These are phyloP conservation scores for Penicillium alfredii DNA, from an alignment of 495 filamentous ascomycete genomes.

Conservation along the genomic window DNA sequence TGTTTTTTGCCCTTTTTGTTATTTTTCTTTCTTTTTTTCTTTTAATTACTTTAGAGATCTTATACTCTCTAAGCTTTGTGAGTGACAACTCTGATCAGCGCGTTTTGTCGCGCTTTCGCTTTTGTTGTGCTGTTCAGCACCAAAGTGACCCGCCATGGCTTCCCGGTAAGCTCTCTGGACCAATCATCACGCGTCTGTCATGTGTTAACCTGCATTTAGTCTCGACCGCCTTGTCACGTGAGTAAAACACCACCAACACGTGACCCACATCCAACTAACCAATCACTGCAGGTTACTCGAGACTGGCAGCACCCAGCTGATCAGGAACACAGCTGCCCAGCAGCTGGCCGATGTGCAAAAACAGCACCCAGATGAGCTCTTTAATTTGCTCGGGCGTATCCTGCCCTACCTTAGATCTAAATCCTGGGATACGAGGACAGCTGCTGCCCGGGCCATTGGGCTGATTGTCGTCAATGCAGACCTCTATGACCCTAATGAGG, in stretches of 20 bases:
- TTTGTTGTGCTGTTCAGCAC: slow-evolving; percentile 20
- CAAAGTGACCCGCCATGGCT: slow-evolving; percentile 41
- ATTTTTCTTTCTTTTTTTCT: slow-evolving; percentile 12
- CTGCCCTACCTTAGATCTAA: slow-evolving; percentile 87
- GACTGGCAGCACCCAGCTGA: slow-evolving; percentile 89
- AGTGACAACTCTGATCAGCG: slow-evolving; percentile 4
- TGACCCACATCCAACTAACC: slow-evolving; percentile 22
- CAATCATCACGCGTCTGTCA: slow-evolving; percentile 28
- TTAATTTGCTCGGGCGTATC: slow-evolving; percentile 93
- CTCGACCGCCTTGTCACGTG: slow-evolving; percentile 92
- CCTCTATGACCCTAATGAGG: slow-evolving; percentile 77
- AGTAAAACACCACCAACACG: slow-evolving; percentile 40
- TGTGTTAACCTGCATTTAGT: slow-evolving; percentile 46
- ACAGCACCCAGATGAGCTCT: slow-evolving; percentile 92
- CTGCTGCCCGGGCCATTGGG: slow-evolving; percentile 86
- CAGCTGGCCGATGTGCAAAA: slow-evolving; percentile 97
- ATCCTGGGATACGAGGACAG: slow-evolving; percentile 90
- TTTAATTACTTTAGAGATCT: too few species aligned
- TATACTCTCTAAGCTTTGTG: too few species aligned
- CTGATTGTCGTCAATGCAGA: slow-evolving; percentile 88
- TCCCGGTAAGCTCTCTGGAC: slow-evolving; percentile 42
- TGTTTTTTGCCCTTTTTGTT: slow-evolving; percentile 5
- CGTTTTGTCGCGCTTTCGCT: slow-evolving; percentile 13
- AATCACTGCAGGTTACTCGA: slow-evolving; percentile 68
- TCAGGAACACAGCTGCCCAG: slow-evolving; percentile 91